These are phyloP conservation scores for Trichoderma hamatum DNA, from an alignment of 2,329 filamentous ascomycete species.

Conservation along the genomic window DNA sequence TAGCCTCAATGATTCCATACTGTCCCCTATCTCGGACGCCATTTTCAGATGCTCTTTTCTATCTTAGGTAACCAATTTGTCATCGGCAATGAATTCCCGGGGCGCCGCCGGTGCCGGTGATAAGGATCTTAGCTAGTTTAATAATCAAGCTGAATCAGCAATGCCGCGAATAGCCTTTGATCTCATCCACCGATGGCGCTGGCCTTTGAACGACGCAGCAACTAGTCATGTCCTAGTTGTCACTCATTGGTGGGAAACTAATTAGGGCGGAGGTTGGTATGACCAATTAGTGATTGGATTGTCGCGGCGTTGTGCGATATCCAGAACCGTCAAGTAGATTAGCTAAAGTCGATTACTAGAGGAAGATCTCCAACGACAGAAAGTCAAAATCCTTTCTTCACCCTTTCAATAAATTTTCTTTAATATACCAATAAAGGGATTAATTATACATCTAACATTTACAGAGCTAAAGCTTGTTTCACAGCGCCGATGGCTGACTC, in stretches of 20 bases:
- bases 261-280: neutral
- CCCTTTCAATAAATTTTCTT: neutral
- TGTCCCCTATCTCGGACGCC: neutral
- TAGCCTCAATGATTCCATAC: slow-evolving; percentile 10
- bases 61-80: neutral
- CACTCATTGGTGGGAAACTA: neutral
- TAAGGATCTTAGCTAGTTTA: neutral
- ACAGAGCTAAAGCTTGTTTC: neutral
- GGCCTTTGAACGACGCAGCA: neutral
- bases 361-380: neutral
- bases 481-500: neutral
- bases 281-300: neutral
- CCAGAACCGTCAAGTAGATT: neutral
- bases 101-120: neutral
- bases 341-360: neutral
- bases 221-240: neutral
- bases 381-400: neutral
- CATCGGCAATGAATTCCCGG: neutral
- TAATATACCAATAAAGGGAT: neutral
- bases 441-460: neutral
- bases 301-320: neutral
- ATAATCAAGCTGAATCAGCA: slow-evolving; percentile 24
- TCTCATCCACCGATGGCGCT: neutral
- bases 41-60: neutral
- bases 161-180: neutral